These are phyloP conservation scores for Inga oerstediana DNA, from an alignment of 306 rosid species.

Conservation along the genomic window DNA sequence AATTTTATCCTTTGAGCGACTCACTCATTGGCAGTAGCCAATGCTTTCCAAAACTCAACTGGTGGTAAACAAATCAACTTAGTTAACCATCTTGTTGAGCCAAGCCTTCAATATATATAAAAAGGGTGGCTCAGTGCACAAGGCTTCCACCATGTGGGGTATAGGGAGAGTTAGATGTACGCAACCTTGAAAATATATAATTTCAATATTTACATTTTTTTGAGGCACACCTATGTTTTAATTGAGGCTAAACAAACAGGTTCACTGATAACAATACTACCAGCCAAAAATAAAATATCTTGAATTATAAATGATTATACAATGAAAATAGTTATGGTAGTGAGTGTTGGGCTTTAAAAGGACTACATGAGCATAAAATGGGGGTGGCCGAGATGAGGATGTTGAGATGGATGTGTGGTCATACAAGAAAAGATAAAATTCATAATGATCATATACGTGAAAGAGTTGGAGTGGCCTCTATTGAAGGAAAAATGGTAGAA, in stretches of 20 bases:
- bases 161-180: too few relatives aligned
- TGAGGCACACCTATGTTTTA: not conserved
- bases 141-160: too few relatives aligned
- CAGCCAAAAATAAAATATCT: not conserved
- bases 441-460: too few relatives aligned
- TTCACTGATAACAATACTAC: not conserved
- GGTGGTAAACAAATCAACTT: not conserved
- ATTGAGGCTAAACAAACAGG: constrained; percentile 18
- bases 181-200: not conserved
- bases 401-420: too few relatives aligned
- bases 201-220: not conserved
- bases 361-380: too few relatives aligned
- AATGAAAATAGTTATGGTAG: constrained; percentile 12
- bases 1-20: not conserved
- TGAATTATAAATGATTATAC: not conserved
- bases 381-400: too few relatives aligned
- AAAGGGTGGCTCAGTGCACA: too few relatives aligned
- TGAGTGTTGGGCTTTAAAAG: too few relatives aligned
- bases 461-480: too few relatives aligned
- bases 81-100: not conserved
- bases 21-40: not conserved
- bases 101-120: constrained; percentile 5
- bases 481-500: too few relatives aligned
- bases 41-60: constrained; percentile 2
- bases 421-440: too few relatives aligned